Evolutionary conservation across 1,284 basidiomycete species (phyloP).

Genomic region (Ganoderma lucidum): DNA sequence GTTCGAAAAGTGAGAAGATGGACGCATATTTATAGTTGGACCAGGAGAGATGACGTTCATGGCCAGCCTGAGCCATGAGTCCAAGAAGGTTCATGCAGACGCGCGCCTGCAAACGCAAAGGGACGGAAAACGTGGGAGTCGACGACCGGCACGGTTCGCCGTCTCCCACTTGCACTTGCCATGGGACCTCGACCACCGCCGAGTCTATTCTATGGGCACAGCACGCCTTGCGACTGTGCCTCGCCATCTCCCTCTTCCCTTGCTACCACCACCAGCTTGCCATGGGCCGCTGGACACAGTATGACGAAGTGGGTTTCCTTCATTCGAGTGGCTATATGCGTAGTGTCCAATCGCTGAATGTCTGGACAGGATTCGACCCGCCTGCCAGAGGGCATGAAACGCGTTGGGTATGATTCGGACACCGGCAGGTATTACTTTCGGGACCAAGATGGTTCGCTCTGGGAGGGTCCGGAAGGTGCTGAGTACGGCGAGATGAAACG

Average conservation of each 20-base stretch:
- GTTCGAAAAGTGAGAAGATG: background rate
- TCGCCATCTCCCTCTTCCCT: constrained; percentile 20
- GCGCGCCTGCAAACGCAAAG: too few species aligned
- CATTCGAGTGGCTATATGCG: constrained; percentile 9
- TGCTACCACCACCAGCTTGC: constrained; percentile 26
- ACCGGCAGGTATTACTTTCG: constrained; percentile 48
- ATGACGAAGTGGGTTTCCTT: constrained; percentile 45
- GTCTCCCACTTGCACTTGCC: background rate
- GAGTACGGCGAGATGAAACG: constrained; percentile 45
- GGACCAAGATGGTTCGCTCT: constrained; percentile 43
- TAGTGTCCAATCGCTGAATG: constrained; percentile 2
- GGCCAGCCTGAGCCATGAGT: background rate
- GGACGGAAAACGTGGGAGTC: constrained; percentile 9
- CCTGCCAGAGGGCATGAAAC: constrained; percentile 51
- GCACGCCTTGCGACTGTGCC: constrained; percentile 9
- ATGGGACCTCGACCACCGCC: background rate
- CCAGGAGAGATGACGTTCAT: background rate
- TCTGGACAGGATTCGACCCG: constrained; percentile 47
- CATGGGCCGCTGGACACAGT: constrained; percentile 52
- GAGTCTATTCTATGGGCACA: background rate
- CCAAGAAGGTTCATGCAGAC: background rate
- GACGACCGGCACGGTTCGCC: background rate
- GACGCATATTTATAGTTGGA: constrained; percentile 22
- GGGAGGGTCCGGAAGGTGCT: constrained; percentile 48
- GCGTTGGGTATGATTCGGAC: constrained; percentile 53